A percentile compares a stretch with the other conserved stretches of the same genome.
phyloP scores from a whole-genome alignment of 2,329 filamentous ascomycete species.

The Neonectria hederae region DNA sequence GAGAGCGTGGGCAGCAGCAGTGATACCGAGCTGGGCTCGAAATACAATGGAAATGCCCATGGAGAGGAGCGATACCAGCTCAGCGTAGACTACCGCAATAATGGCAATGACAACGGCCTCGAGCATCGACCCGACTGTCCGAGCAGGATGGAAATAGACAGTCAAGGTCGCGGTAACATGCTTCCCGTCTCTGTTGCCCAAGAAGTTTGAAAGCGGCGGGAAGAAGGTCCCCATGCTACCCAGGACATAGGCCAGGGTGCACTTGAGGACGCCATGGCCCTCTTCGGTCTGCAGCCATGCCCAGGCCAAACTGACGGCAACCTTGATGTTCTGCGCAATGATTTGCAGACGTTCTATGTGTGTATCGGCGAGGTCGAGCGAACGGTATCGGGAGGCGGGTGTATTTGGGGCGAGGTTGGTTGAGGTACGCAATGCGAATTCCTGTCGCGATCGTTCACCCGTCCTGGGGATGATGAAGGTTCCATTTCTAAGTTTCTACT shows the following conservation, averaged over 20 bases:
- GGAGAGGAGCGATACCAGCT: constrained; percentile 78
- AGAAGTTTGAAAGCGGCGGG: constrained; percentile 73
- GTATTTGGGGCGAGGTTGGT: constrained; percentile 35
- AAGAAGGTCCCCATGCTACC: constrained; percentile 89
- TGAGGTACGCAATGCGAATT: constrained; percentile 77
- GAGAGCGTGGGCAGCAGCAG: constrained; percentile 78
- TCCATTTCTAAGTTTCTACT: constrained; percentile 79
- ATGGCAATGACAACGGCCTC: constrained; percentile 82
- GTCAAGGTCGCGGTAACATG: constrained; percentile 94
- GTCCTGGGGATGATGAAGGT: constrained; percentile 89
- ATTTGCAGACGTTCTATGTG: constrained; percentile 48
- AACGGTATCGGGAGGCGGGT: constrained; percentile 27
- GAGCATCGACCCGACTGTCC: constrained; percentile 88
- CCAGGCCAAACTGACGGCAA: constrained; percentile 63
- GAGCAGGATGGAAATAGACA: constrained; percentile 92
- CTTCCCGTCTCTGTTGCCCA: constrained; percentile 89
- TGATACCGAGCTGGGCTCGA: constrained; percentile 70
- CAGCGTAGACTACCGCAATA: constrained; percentile 77
- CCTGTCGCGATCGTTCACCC: constrained; percentile 82
- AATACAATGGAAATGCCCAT: constrained; percentile 91
- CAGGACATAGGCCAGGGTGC: constrained; percentile 86
- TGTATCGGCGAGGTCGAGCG: constrained; percentile 42
- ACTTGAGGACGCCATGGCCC: constrained; percentile 86
- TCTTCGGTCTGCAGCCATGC: constrained; percentile 69
- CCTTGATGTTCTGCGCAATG: constrained; percentile 49